Conservation (phyloP, 2,329 filamentous ascomycete species). For the Coniochaeta sp. region DNA sequence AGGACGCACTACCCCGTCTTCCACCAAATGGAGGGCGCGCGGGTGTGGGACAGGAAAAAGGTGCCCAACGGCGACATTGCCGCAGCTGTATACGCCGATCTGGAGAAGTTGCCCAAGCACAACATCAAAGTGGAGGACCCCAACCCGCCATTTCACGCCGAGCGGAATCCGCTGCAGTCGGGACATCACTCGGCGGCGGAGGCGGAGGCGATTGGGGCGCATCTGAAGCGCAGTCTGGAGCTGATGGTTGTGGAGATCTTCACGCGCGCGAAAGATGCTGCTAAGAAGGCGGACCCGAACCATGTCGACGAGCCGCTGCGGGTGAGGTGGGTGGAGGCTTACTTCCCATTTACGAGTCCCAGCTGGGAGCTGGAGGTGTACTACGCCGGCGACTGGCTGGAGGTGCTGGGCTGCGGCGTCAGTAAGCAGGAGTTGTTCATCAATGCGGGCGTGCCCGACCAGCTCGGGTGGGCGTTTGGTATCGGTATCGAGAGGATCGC, state of each 20-base stretch:
- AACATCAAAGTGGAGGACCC: constrained; percentile 74
- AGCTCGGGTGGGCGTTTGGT: constrained; percentile 92
- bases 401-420: constrained; percentile 89
- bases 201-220: constrained; percentile 72
- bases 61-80: constrained; percentile 52
- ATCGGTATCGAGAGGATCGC: constrained; percentile 90
- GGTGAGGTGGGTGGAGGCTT: constrained; percentile 92
- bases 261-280: constrained; percentile 63
- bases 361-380: constrained; percentile 96
- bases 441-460: constrained; percentile 66
- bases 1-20: constrained; percentile 94
- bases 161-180: constrained; percentile 76
- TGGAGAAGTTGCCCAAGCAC: constrained; percentile 66
- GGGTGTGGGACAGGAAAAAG: constrained; percentile 72
- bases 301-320: constrained; percentile 62
- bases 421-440: constrained; percentile 76
- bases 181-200: constrained; percentile 66
- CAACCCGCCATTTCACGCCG: constrained; percentile 68
- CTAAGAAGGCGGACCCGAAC: constrained; percentile 40
- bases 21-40: constrained; percentile 96
- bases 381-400: constrained; percentile 92
- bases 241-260: constrained; percentile 88
- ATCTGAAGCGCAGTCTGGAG: constrained; percentile 86
- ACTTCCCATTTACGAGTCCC: constrained; percentile 94
- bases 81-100: constrained; percentile 60